phyloP scores from a whole-genome alignment of 441 rosid species.

The Syzygium syzygioides region DNA sequence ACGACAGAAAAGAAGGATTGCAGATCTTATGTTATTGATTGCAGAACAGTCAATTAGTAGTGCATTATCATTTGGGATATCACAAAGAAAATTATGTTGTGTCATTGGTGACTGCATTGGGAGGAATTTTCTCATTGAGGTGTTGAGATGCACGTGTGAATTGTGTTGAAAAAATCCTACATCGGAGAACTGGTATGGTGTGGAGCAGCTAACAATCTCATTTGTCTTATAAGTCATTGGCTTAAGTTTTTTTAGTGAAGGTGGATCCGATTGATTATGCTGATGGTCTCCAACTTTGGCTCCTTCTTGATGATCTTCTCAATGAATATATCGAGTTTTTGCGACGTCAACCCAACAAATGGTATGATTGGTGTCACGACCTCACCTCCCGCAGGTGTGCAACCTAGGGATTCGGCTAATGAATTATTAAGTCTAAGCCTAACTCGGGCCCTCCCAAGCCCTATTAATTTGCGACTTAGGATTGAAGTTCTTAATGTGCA shows the following conservation, averaged over 20 bases:
- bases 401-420: too few relatives aligned
- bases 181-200: background rate
- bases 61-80: background rate
- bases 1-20: conserved; percentile 23
- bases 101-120: background rate
- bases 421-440: too few relatives aligned
- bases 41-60: background rate
- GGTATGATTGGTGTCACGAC: background rate
- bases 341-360: background rate
- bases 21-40: background rate
- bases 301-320: background rate
- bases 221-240: background rate
- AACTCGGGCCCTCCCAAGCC: too few relatives aligned
- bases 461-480: too few relatives aligned
- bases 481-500: too few relatives aligned
- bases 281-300: background rate
- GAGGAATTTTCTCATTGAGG: background rate
- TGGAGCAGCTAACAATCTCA: background rate
- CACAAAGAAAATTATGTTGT: background rate
- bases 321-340: background rate
- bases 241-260: background rate
- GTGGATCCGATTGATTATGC: background rate
- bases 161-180: background rate
- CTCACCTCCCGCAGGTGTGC: too few relatives aligned
- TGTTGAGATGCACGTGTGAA: background rate